These are phyloP conservation scores for Podospora comata DNA, from an alignment of 495 filamentous ascomycete species.

Conservation along the genomic window DNA sequence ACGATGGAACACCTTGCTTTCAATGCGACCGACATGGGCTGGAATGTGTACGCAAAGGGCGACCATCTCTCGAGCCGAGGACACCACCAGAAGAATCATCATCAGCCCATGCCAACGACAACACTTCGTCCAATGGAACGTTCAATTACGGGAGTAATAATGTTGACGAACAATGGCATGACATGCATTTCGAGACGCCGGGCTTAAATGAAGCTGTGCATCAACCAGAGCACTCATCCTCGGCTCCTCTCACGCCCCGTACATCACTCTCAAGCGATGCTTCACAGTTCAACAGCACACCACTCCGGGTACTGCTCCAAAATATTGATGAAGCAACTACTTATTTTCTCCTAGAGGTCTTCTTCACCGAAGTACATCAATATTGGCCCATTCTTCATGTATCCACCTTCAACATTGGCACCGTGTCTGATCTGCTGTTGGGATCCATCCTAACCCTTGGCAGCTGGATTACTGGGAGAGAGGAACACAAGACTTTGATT, in stretches of 20 bases:
- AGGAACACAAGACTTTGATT: slow-evolving; percentile 27
- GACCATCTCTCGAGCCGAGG: not conserved
- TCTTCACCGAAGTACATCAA: slow-evolving; percentile 31
- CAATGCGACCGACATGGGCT: not conserved
- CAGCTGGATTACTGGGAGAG: slow-evolving; percentile 29
- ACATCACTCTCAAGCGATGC: not conserved
- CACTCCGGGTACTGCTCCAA: not conserved
- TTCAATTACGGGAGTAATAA: not conserved
- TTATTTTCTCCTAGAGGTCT: slow-evolving; percentile 24
- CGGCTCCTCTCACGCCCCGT: not conserved
- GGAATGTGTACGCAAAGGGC: slow-evolving; percentile 6
- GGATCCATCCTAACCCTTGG: slow-evolving; percentile 33
- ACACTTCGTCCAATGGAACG: not conserved
- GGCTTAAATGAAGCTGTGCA: not conserved
- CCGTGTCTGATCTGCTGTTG: slow-evolving; percentile 22
- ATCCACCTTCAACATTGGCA: slow-evolving; percentile 27
- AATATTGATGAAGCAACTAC: not conserved
- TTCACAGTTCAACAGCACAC: not conserved
- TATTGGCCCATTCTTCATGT: slow-evolving; percentile 37
- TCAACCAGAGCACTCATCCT: not conserved
- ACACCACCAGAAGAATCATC: not conserved
- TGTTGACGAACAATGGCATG: not conserved
- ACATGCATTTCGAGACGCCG: not conserved
- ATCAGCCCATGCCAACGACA: not conserved
- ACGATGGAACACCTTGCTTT: slow-evolving; percentile 4